Percentiles rank a stretch among this genome's conserved stretches.
phyloP scores from a whole-genome alignment of 2,329 filamentous ascomycete species.

The Pseudocercospora musae region DNA sequence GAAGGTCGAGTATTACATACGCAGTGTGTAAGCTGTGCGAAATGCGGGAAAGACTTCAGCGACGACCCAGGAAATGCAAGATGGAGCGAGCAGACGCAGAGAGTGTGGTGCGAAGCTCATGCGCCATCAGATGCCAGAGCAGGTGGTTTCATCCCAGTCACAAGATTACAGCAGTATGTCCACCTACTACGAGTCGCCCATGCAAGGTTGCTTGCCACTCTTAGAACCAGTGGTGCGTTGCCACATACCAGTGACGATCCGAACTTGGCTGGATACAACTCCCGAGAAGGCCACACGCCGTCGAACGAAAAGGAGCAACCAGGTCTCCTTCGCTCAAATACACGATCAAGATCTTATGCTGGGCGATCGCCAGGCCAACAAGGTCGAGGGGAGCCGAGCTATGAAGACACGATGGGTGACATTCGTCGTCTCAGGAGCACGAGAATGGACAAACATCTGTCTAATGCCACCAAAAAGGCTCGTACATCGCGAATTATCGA shows the following conservation, averaged over 20 bases:
- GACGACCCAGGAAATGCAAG: constrained; percentile 65
- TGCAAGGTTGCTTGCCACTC: constrained; percentile 80
- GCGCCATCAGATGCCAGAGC: constrained; percentile 53
- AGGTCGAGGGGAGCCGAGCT: constrained; percentile 63
- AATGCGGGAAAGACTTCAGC: constrained; percentile 71
- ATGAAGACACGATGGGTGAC: constrained; percentile 94
- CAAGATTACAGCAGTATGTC: constrained; percentile 89
- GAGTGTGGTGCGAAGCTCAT: constrained; percentile 61
- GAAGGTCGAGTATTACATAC: constrained; percentile 80
- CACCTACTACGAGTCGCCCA: constrained; percentile 89
- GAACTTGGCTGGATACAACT: constrained; percentile 64
- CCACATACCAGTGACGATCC: constrained; percentile 70
- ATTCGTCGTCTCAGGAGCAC: constrained; percentile 89
- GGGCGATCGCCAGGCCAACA: constrained; percentile 55
- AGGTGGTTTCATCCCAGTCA: constrained; percentile 69
- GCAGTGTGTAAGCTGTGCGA: constrained; percentile 67
- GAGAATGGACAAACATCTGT: constrained; percentile 88
- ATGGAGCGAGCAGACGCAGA: constrained; percentile 65
- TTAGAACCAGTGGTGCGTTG: constrained; percentile 77
- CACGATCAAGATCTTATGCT: constrained; percentile 70
- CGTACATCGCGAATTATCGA: constrained; percentile 91
- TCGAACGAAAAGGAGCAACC: constrained; percentile 48
- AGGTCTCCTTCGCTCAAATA: constrained; percentile 60
- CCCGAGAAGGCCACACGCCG: constrained; percentile 59
- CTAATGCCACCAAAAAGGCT: constrained; percentile 86